These are phyloP conservation scores for Euphorbia peplus DNA, from an alignment of 345 rosid species.

Conservation along the genomic window DNA sequence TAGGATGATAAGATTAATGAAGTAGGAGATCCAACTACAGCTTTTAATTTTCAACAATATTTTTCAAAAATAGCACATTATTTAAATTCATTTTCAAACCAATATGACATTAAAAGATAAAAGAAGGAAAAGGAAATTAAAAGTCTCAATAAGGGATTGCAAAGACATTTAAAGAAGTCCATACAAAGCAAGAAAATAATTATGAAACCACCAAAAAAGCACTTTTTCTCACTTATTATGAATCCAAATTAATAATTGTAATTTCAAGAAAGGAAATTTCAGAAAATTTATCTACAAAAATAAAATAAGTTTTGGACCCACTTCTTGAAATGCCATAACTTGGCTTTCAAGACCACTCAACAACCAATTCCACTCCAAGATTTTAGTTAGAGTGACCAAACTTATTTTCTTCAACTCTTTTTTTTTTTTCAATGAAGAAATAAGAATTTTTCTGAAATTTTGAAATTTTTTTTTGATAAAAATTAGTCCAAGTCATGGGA, in stretches of 20 bases:
- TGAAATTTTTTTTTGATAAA: conserved; percentile 2
- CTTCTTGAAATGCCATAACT: conserved; percentile 42
- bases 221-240: conserved; percentile 8
- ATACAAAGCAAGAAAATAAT: not conserved
- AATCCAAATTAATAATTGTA: conserved; percentile 4
- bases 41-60: not conserved
- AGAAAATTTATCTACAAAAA: not conserved
- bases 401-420: conserved; percentile 17
- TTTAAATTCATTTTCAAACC: conserved; percentile 9
- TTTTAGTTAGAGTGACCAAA: conserved; percentile 24
- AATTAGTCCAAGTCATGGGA: conserved; percentile 38
- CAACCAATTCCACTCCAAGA: conserved; percentile 17
- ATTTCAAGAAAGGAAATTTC: conserved; percentile 3
- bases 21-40: not conserved
- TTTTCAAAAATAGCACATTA: conserved; percentile 2
- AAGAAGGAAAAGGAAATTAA: not conserved
- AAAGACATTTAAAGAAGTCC: not conserved
- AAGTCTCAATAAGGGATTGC: not conserved
- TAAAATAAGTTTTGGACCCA: conserved; percentile 26
- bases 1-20: not conserved
- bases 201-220: conserved; percentile 17
- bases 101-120: too few species aligned
- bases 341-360: conserved; percentile 63
- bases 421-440: conserved; percentile 10
- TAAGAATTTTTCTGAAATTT: not conserved